phyloP scores from a whole-genome alignment of 2,329 filamentous ascomycete species.

The Leptosphaerulina australis region DNA sequence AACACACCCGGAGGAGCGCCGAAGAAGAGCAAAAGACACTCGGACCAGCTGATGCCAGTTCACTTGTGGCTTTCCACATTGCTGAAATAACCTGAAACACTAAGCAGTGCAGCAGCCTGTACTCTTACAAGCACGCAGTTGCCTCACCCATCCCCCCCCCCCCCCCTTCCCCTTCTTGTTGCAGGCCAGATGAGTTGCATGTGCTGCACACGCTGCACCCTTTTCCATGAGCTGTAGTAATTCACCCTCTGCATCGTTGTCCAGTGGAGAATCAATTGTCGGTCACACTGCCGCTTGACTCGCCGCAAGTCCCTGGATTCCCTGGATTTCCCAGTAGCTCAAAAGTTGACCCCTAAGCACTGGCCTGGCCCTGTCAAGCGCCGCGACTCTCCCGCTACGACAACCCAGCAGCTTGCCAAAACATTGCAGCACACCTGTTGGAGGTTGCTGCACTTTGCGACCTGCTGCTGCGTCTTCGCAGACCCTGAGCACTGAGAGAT shows the following conservation, averaged over 20 bases:
- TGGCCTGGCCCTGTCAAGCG: background rate
- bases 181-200: constrained; percentile 16
- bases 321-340: background rate
- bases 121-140: constrained; percentile 1
- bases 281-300: constrained; percentile 18
- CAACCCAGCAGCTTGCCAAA: constrained; percentile 5
- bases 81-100: constrained; percentile 10
- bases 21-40: background rate
- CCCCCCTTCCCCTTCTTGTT: constrained; percentile 7
- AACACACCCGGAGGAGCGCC: constrained; percentile 8
- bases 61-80: constrained; percentile 3
- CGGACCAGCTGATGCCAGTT: constrained; percentile 3
- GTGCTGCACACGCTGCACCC: background rate
- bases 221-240: constrained; percentile 1
- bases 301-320: constrained; percentile 5
- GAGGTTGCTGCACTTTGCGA: constrained; percentile 11
- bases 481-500: constrained; percentile 57
- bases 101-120: constrained; percentile 9
- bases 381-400: background rate
- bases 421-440: constrained; percentile 12
- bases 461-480: constrained; percentile 16
- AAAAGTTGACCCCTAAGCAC: constrained; percentile 9
- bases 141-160: too few species aligned
- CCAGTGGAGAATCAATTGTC: constrained; percentile 21
- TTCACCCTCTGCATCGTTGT: constrained; percentile 14